Base-by-base conservation (phyloP, 768 basidiomycete genomes). In the Sarcomyxa edulis region DNA sequence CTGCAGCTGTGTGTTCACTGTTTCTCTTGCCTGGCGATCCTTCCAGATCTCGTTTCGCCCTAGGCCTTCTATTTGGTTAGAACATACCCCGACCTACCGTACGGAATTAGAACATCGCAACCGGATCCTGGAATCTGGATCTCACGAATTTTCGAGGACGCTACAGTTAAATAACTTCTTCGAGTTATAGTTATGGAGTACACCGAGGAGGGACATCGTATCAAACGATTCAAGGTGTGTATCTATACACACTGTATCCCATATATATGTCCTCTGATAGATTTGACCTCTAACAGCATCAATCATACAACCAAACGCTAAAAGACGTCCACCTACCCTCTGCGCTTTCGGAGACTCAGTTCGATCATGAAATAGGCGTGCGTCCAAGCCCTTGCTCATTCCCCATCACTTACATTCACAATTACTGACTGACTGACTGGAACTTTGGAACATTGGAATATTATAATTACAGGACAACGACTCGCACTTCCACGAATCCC, bases 251-350 rank as follows among this genome's bases (percentile, higher is more conserved):
- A n/a, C n/a, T n/a, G n/a, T n/a, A n/a, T n/a, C n/a, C n/a, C n/a
- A n/a, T n/a, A n/a, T n/a, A n/a, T n/a, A n/a, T n/a, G n/a, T n/a
- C n/a, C n/a, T n/a, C n/a, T n/a, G n/a, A n/a, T n/a, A n/a, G n/a
- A n/a, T n/a, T n/a, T n/a, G n/a, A n/a, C n/a, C n/a, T n/a, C n/a
- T n/a, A n/a, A n/a, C 24, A 89, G 86, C 73, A 87, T 54, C 79
- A 85, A 64, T 88, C 86, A 0, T 81, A 89, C 50, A 70, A 76
- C 40, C 64, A 76, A 49, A 65, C 69, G 1, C 53, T 90, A 24
- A 84, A 81, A 54, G 67, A 74, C 4, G 82, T 89, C 2, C 87
- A 89, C 52, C 59, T 84, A 0, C 81, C 83, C 3, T 81, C 84
- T 10, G 69, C 78, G 2, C 69, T 85, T 44, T 61, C 66, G 33